Evolutionary conservation across 306 rosid genomes (phyloP), one percentile per base, ranked within the genome.

Genomic region (Sindora glabra): DNA sequence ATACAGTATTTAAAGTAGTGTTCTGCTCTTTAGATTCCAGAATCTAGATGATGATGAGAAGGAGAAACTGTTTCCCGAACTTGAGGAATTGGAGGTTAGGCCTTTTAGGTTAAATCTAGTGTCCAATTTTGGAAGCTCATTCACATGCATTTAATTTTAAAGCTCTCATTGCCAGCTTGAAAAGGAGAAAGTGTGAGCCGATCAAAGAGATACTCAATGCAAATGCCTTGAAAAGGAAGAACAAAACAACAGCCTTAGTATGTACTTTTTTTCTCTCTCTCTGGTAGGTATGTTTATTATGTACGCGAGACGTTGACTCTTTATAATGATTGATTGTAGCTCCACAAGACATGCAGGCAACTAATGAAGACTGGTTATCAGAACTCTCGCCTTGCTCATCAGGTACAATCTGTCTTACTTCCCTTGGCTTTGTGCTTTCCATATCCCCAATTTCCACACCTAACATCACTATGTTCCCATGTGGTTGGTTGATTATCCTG

Each of bases 331-430:
- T 38, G 16, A 47, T 58, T 72, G 49, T 79, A 89, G 99, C 89
- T 86, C 76, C 99, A 94, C 33, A 60, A 78, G 68, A 83, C 83
- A 38, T 94, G 99, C 97, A 97, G 99, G 15, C 99, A 94, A 55
- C 99, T 94, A 45, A 84, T 94, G 96, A 94, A 89, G 80, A 89
- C 99, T 37, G 99, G 99, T 51, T 89, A 78, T 74, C 97, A 94
- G 81, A 94, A 89, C 79, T 94, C 99, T 37, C 92, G 95, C 57
- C 89, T 94, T 71, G 95, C 97, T n/a, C 97, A 94, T 84, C 99
- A 94, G 85, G 99, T 94, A 74, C 73, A 58, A 27, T 33, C n/a
- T n/a, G n/a, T n/a, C 21, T 24, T 48, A 59, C 64, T 57, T 21
- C n/a, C 34, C 50, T 68, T n/a, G 17, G 37, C 23, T 4, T 23